These are phyloP conservation scores for Purpureocillium lavendulum DNA, from an alignment of 2,329 filamentous ascomycete species.

Conservation along the genomic window DNA sequence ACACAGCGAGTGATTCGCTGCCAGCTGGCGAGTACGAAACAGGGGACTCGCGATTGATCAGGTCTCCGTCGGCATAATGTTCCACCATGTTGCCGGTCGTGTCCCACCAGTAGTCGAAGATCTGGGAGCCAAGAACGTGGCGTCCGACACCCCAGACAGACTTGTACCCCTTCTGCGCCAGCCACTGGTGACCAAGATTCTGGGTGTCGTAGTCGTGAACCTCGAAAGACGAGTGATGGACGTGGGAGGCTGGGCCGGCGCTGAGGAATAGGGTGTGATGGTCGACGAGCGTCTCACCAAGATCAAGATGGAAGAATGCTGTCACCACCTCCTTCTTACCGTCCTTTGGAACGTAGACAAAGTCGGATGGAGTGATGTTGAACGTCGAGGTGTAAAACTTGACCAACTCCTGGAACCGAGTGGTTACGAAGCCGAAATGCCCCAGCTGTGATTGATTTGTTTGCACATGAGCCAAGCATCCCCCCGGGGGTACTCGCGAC, in stretches of 20 bases:
- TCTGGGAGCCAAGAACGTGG: conserved; percentile 61
- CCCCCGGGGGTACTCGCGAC: too few relatives aligned
- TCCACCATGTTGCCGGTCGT: conserved; percentile 2
- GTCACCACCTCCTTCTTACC: conserved; percentile 15
- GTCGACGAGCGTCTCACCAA: conserved; percentile 35
- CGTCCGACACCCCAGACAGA: conserved; percentile 64
- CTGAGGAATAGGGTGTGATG: conserved; percentile 44
- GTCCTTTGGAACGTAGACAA: conserved; percentile 2
- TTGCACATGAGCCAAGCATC: too few relatives aligned
- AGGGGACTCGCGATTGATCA: conserved; percentile 2
- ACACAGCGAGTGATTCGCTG: conserved; percentile 3
- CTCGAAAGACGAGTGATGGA: conserved; percentile 63
- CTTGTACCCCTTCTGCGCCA: conserved; percentile 52
- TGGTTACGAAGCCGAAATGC: conserved; percentile 5
- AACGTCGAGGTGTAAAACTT: conserved; percentile 5
- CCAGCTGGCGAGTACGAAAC: conserved; percentile 1
- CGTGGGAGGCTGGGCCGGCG: conserved; percentile 37
- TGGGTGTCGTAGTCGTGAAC: conserved; percentile 66
- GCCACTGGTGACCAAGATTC: conserved; percentile 61
- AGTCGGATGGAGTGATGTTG: conserved; percentile 5
- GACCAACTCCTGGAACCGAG: conserved; percentile 1
- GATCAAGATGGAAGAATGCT: conserved; percentile 36
- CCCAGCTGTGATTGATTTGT: neutral
- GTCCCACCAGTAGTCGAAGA: conserved; percentile 39
- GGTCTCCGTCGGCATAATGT: conserved; percentile 6